phyloP scores from a whole-genome alignment of 306 rosid genomes.

The Quercus dentata region DNA sequence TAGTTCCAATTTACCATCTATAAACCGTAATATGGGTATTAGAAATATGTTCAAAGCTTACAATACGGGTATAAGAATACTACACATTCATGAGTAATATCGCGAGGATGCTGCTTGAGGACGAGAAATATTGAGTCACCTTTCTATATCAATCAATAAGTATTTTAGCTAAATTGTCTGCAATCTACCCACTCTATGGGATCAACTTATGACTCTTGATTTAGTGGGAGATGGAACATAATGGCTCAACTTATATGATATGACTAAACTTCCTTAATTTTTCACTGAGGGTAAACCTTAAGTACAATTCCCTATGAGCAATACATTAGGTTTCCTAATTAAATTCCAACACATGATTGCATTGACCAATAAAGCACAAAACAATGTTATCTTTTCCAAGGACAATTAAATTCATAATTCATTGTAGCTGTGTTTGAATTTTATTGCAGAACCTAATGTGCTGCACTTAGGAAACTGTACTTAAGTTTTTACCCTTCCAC shows the following conservation, averaged over 20 bases:
- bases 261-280: constrained; percentile 4
- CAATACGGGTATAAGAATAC: background rate
- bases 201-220: constrained; percentile 6
- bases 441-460: too few relatives aligned
- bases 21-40: background rate
- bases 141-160: background rate
- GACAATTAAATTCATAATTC: too few relatives aligned
- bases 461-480: too few relatives aligned
- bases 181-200: constrained; percentile 8
- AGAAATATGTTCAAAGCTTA: background rate
- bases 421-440: too few relatives aligned
- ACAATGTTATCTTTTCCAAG: too few relatives aligned
- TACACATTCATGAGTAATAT: background rate
- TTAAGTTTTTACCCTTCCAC: background rate
- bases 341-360: too few relatives aligned
- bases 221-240: constrained; percentile 6
- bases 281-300: background rate
- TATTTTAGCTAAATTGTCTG: background rate
- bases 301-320: too few relatives aligned
- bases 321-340: too few relatives aligned
- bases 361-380: too few relatives aligned
- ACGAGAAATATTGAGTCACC: background rate
- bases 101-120: background rate
- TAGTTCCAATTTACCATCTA: constrained; percentile 6
- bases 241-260: constrained; percentile 7